A percentile compares a stretch with the other conserved stretches of the same genome.
Conservation (phyloP, 768 basidiomycete genomes). For the Coprinopsis marcescibilis region DNA sequence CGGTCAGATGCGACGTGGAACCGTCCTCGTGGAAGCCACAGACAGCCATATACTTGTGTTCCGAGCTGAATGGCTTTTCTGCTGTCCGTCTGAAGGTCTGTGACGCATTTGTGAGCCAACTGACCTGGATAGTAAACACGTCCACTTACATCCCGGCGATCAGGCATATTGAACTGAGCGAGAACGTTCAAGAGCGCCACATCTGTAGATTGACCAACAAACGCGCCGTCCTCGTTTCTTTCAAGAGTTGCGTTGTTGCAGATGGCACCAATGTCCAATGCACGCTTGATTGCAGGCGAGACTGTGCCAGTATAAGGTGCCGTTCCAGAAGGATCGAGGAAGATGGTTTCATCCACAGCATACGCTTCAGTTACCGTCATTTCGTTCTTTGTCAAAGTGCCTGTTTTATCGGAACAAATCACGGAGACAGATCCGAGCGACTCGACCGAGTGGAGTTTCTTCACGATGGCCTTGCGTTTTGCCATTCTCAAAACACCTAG, state of each 20-base stretch:
- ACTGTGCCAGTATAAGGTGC: slow-evolving; percentile 30
- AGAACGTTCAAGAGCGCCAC: slow-evolving; percentile 85
- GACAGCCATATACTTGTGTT: slow-evolving; percentile 90
- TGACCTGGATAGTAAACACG: not conserved
- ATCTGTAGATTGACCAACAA: slow-evolving; percentile 88
- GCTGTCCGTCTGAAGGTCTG: slow-evolving; percentile 66
- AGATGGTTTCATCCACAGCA: slow-evolving; percentile 74
- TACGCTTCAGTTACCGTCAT: slow-evolving; percentile 91
- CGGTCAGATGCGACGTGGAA: slow-evolving; percentile 17
- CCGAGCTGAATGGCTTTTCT: slow-evolving; percentile 90
- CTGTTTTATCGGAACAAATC: slow-evolving; percentile 96
- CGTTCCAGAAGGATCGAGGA: slow-evolving; percentile 51
- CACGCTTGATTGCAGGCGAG: slow-evolving; percentile 66
- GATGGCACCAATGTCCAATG: slow-evolving; percentile 76
- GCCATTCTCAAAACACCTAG: slow-evolving; percentile 93
- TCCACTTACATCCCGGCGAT: slow-evolving; percentile 61
- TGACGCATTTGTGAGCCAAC: slow-evolving; percentile 5
- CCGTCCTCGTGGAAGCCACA: slow-evolving; percentile 59
- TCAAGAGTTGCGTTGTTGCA: slow-evolving; percentile 81
- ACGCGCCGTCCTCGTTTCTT: slow-evolving; percentile 63
- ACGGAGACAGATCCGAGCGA: slow-evolving; percentile 93
- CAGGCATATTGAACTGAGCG: slow-evolving; percentile 55
- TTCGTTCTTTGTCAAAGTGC: slow-evolving; percentile 93
- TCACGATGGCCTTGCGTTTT: slow-evolving; percentile 92
- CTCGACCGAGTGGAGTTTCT: slow-evolving; percentile 94